phyloP scores from a whole-genome alignment of 2,329 filamentous ascomycete genomes.

The Aspergillus brunneoviolaceus region DNA sequence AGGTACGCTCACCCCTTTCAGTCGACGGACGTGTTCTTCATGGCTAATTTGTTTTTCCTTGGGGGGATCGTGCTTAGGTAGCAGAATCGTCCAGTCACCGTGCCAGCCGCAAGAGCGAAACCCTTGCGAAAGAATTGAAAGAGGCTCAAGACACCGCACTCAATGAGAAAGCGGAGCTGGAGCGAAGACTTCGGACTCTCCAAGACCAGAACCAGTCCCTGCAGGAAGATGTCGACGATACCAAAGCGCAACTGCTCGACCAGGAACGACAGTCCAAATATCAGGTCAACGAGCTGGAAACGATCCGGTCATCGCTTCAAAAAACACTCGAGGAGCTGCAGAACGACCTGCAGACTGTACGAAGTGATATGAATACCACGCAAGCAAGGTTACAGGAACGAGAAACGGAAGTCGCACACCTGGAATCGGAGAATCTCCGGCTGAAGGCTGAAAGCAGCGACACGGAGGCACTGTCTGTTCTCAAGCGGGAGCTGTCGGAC shows the following conservation, averaged over 20 bases:
- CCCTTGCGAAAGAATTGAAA: conserved; percentile 54
- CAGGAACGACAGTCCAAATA: conserved; percentile 65
- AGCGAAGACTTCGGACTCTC: conserved; percentile 54
- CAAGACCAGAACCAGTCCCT: conserved; percentile 71
- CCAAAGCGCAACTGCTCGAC: conserved; percentile 69
- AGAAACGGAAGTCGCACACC: conserved; percentile 67
- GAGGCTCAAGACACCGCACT: conserved; percentile 54
- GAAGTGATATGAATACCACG: conserved; percentile 56
- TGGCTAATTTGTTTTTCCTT: background rate
- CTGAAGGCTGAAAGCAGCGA: conserved; percentile 86
- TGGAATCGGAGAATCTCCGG: conserved; percentile 81
- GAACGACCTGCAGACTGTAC: conserved; percentile 55
- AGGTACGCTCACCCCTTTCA: conserved; percentile 38
- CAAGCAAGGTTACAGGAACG: conserved; percentile 68
- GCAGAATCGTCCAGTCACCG: conserved; percentile 55
- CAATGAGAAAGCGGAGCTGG: conserved; percentile 56
- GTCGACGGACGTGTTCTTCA: background rate
- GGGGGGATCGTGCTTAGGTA: conserved; percentile 30
- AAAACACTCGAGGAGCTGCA: conserved; percentile 53
- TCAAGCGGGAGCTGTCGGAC: conserved; percentile 84
- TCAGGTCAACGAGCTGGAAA: conserved; percentile 60
- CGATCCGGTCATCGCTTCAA: conserved; percentile 59
- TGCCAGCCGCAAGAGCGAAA: conserved; percentile 55
- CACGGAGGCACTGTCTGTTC: conserved; percentile 77
- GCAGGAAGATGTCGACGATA: conserved; percentile 81